Percentiles rank a stretch among this genome's conserved stretches.
These are phyloP conservation scores for Lactifluus subvellereus DNA, from an alignment of 768 basidiomycete genomes.

Conservation along the genomic window DNA sequence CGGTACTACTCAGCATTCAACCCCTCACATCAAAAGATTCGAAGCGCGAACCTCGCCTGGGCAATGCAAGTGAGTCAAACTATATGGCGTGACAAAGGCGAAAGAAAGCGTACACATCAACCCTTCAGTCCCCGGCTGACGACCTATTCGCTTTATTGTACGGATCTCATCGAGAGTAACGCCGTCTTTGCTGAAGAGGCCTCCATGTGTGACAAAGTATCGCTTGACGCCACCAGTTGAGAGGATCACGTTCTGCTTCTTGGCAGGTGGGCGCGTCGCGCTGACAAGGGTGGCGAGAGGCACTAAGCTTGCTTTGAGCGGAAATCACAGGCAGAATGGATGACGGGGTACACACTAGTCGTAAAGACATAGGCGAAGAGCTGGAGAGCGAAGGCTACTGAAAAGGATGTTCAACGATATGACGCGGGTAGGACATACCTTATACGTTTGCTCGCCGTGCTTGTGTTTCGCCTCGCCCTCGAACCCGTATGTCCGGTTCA, in stretches of 20 bases:
- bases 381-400: constrained; percentile 33
- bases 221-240: constrained; percentile 79
- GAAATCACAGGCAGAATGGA: neutral
- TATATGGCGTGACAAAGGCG: neutral
- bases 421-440: constrained; percentile 39
- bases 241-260: constrained; percentile 53
- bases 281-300: constrained; percentile 84
- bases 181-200: constrained; percentile 90
- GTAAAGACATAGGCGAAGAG: constrained; percentile 95
- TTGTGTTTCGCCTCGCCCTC: constrained; percentile 97
- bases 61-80: constrained; percentile 17
- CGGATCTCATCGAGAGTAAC: constrained; percentile 93
- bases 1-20: constrained; percentile 18
- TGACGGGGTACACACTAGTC: constrained; percentile 41
- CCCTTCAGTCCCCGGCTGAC: constrained; percentile 91
- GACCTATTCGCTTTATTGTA: constrained; percentile 78
- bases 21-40: neutral
- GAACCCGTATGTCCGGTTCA: constrained; percentile 93
- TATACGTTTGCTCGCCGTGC: constrained; percentile 92
- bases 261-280: constrained; percentile 54
- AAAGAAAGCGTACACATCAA: constrained; percentile 80
- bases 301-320: constrained; percentile 42
- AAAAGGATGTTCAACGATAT: neutral
- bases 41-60: constrained; percentile 52
- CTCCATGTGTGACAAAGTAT: constrained; percentile 94